Evolutionary conservation across 140 eudicot species (phyloP).

Genomic region (Senecio squalidus): DNA sequence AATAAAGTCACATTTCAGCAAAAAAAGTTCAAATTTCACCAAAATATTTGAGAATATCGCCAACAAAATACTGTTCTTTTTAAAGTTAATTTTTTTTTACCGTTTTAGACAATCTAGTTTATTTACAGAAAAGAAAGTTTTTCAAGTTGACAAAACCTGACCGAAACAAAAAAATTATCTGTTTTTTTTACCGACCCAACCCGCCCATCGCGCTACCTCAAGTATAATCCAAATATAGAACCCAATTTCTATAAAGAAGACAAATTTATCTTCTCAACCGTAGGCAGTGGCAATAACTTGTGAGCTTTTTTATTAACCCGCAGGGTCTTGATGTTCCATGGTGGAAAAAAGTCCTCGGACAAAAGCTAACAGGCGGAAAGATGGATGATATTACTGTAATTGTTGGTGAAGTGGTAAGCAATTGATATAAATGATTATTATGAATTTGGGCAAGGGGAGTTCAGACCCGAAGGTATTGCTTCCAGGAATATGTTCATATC

Average conservation of each 20-base stretch:
- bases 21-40: too few species aligned
- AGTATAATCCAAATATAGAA: background rate
- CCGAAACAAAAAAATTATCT: background rate
- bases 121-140: too few species aligned
- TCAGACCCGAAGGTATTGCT: background rate
- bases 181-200: background rate
- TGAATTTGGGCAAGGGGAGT: background rate
- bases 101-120: too few species aligned
- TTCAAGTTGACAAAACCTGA: too few species aligned
- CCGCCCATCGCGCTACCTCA: background rate
- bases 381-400: slow-evolving; percentile 89
- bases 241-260: background rate
- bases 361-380: slow-evolving; percentile 95
- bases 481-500: slow-evolving; percentile 1
- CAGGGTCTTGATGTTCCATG: slow-evolving; percentile 85
- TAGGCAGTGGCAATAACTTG: background rate
- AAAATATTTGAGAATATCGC: too few species aligned
- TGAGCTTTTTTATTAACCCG: slow-evolving; percentile 1
- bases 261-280: background rate
- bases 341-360: slow-evolving; percentile 75
- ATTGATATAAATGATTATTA: background rate
- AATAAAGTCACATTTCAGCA: too few species aligned
- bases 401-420: slow-evolving; percentile 56
- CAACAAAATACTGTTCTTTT: too few species aligned
- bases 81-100: too few species aligned